These are phyloP conservation scores for Fraxinus dipetala DNA, from an alignment of 305 asterid species.

Conservation along the genomic window DNA sequence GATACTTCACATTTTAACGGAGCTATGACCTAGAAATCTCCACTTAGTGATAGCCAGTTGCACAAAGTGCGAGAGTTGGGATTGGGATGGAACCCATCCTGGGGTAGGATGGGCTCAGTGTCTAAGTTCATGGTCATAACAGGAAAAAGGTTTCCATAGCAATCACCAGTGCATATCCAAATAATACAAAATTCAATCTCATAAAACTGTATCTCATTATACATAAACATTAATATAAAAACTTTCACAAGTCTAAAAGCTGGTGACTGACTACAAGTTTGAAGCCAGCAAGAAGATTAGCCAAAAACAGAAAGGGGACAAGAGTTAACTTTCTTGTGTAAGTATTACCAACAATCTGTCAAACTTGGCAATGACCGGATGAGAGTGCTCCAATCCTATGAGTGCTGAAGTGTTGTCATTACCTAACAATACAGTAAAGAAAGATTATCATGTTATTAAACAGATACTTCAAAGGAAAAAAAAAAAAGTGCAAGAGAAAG, in stretches of 20 bases:
- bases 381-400: conserved; percentile 46
- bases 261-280: background rate
- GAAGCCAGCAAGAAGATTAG: conserved; percentile 8
- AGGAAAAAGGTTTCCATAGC: conserved; percentile 4
- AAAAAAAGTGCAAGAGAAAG: background rate
- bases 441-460: conserved; percentile 19
- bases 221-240: conserved; percentile 1
- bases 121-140: conserved; percentile 17
- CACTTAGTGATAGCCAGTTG: background rate
- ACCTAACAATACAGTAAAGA: conserved; percentile 34
- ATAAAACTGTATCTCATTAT: conserved; percentile 7
- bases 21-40: background rate
- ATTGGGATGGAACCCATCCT: background rate
- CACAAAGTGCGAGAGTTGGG: background rate
- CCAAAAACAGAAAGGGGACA: conserved; percentile 5
- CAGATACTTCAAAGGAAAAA: background rate
- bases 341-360: conserved; percentile 79
- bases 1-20: background rate
- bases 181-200: conserved; percentile 1
- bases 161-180: background rate
- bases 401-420: conserved; percentile 47
- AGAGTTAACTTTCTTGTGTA: conserved; percentile 19
- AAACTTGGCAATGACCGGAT: conserved; percentile 60
- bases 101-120: background rate
- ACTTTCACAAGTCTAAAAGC: background rate